Percentiles rank a stretch among this genome's conserved stretches.
Evolutionary conservation across 2,329 filamentous ascomycete species (phyloP).

Genomic region (Phoma sp.): DNA sequence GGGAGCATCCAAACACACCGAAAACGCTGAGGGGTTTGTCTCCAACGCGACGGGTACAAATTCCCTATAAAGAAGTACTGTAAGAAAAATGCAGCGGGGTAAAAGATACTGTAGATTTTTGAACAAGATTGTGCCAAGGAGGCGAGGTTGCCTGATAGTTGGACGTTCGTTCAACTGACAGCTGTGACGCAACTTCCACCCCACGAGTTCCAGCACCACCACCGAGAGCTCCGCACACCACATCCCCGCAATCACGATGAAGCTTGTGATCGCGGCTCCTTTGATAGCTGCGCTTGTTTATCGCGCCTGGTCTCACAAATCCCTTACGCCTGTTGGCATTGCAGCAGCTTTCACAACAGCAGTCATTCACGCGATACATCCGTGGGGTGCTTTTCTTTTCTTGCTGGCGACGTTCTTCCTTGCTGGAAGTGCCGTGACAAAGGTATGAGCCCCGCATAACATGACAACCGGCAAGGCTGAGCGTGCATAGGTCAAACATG

Average conservation of each 20-base stretch:
- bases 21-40: background rate
- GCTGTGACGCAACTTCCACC: constrained; percentile 19
- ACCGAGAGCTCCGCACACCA: constrained; percentile 15
- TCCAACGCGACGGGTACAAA: background rate
- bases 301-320: constrained; percentile 55
- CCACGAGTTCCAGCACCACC: constrained; percentile 18
- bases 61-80: background rate
- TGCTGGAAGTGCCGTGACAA: constrained; percentile 81
- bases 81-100: background rate
- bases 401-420: constrained; percentile 86
- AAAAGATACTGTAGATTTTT: background rate
- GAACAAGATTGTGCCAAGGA: constrained; percentile 7
- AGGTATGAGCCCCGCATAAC: constrained; percentile 58
- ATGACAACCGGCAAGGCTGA: background rate
- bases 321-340: constrained; percentile 79
- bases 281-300: constrained; percentile 48
- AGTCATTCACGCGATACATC: constrained; percentile 83
- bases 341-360: constrained; percentile 76
- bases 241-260: constrained; percentile 32
- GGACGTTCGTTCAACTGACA: background rate
- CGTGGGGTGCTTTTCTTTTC: constrained; percentile 89
- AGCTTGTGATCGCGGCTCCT: constrained; percentile 38
- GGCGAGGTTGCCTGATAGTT: constrained; percentile 1
- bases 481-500: constrained; percentile 74
- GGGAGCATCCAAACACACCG: background rate